These are phyloP conservation scores for Pythium apleroticum DNA, from an alignment of 352 stramenopile genomes.

Conservation along the genomic window DNA sequence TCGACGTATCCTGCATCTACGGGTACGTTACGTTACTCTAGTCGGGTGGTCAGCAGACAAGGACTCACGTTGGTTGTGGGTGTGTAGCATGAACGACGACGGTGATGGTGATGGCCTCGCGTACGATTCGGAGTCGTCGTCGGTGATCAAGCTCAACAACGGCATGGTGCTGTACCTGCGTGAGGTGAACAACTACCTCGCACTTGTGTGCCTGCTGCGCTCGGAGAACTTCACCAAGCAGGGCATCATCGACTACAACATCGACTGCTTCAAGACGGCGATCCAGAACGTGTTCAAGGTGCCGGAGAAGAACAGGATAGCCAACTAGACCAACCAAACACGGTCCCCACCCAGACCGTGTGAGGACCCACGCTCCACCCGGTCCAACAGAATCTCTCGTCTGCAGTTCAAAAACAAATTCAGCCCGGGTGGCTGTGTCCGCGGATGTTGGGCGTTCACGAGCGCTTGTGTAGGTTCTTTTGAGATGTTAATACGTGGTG, in stretches of 20 bases:
- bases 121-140: slow-evolving; percentile 96
- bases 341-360: background rate
- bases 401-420: background rate
- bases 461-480: background rate
- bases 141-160: slow-evolving; percentile 98
- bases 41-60: too few relatives aligned
- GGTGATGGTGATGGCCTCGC: slow-evolving; percentile 90
- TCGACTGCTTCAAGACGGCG: slow-evolving; percentile 96
- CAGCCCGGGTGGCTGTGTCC: background rate
- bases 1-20: slow-evolving; percentile 99
- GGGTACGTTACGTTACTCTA: slow-evolving; percentile 46
- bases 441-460: background rate
- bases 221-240: slow-evolving; percentile 98
- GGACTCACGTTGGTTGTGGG: background rate
- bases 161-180: slow-evolving; percentile 96
- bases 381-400: background rate
- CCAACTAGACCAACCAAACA: slow-evolving; percentile 23
- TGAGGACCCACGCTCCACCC: background rate
- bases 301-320: slow-evolving; percentile 50
- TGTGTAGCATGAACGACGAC: slow-evolving; percentile 84
- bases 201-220: slow-evolving; percentile 96
- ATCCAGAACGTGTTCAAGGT: slow-evolving; percentile 89
- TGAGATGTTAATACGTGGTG: slow-evolving; percentile 5
- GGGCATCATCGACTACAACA: slow-evolving; percentile 99
- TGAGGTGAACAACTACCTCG: slow-evolving; percentile 96